These are phyloP conservation scores for Pseudogymnoascus sp. DNA, from an alignment of 2,329 filamentous ascomycete species.

Conservation along the genomic window DNA sequence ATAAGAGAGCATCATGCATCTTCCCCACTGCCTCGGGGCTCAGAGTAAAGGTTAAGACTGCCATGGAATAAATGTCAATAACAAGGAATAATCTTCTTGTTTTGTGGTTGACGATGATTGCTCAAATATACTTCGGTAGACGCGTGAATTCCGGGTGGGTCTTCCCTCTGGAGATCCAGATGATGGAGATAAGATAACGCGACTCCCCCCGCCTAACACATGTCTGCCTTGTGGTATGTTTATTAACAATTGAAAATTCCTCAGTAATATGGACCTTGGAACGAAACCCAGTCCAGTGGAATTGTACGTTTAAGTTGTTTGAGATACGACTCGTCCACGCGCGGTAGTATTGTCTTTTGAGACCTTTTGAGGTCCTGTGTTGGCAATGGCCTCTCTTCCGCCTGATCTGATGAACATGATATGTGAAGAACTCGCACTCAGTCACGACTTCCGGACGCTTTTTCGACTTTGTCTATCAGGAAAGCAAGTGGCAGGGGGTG, in stretches of 20 bases:
- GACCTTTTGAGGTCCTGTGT: neutral
- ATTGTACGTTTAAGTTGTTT: neutral
- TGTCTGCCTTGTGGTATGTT: neutral
- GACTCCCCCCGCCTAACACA: neutral
- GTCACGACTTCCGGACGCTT: constrained; percentile 52
- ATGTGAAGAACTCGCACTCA: constrained; percentile 49
- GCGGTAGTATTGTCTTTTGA: neutral
- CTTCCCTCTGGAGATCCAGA: neutral
- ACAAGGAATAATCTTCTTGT: neutral
- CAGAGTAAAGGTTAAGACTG: constrained; percentile 64
- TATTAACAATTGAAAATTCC: neutral
- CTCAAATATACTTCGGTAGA: neutral
- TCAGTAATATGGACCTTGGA: neutral
- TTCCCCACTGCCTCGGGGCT: constrained; percentile 64
- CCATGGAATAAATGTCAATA: constrained; percentile 36
- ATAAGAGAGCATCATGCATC: constrained; percentile 66
- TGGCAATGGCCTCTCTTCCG: constrained; percentile 37
- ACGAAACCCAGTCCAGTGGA: neutral
- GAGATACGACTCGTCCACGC: neutral
- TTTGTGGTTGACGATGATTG: constrained; percentile 1
- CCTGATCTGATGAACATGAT: constrained; percentile 53
- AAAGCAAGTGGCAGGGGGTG: constrained; percentile 49
- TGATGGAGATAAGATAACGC: neutral
- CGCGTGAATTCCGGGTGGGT: neutral
- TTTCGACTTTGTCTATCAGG: constrained; percentile 51